phyloP scores from a whole-genome alignment of 2,329 filamentous ascomycete species.

The Scortechinia acanthostroma region DNA sequence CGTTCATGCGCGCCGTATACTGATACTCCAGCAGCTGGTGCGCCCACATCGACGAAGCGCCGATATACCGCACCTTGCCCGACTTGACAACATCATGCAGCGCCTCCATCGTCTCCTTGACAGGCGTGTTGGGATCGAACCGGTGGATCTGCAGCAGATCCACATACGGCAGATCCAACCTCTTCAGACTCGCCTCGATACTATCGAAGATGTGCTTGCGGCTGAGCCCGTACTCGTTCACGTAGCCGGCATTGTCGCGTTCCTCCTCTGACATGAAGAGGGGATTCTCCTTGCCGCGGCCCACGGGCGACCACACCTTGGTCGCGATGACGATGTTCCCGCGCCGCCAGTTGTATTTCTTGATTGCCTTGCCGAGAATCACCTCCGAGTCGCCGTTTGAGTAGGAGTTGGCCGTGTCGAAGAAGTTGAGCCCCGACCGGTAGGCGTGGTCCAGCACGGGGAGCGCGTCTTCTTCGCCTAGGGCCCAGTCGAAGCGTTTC shows the following conservation, averaged over 20 bases:
- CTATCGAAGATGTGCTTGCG: conserved; percentile 1
- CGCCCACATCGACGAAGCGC: conserved; percentile 7
- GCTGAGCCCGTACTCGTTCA: background rate
- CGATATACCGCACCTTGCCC: conserved; percentile 40
- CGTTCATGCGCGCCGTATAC: conserved; percentile 38
- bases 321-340: conserved; percentile 38
- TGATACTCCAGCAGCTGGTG: conserved; percentile 36
- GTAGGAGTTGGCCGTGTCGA: conserved; percentile 20
- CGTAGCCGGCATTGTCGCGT: background rate
- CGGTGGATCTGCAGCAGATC: conserved; percentile 54
- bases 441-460: conserved; percentile 22
- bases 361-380: conserved; percentile 39
- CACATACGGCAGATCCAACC: conserved; percentile 28
- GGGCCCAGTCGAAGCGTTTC: conserved; percentile 21
- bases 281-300: background rate
- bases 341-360: conserved; percentile 36
- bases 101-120: conserved; percentile 49
- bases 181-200: background rate
- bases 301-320: conserved; percentile 16
- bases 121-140: conserved; percentile 34
- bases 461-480: conserved; percentile 23
- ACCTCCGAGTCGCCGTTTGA: conserved; percentile 35
- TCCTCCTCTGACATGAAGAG: background rate
- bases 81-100: conserved; percentile 44
- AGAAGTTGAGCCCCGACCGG: conserved; percentile 5